These are phyloP conservation scores for Planoprotostelium fungivorum DNA, from an alignment of 78 protist genomes.

Conservation along the genomic window DNA sequence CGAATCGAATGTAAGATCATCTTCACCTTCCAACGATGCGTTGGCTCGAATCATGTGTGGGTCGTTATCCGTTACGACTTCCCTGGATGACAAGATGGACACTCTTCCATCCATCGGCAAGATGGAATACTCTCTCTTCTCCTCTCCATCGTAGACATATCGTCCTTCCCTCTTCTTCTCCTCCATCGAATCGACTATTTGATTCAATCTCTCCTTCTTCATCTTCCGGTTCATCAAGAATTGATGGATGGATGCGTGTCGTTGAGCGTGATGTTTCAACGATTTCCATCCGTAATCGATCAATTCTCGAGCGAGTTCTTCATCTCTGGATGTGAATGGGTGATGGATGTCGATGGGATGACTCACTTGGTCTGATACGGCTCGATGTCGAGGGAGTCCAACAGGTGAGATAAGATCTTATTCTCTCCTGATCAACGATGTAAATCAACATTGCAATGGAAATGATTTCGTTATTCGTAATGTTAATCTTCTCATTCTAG, in stretches of 20 bases:
- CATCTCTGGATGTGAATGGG: no score
- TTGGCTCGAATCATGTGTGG: background rate
- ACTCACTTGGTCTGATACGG: no score
- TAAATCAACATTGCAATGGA: no score
- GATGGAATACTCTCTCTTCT: no score
- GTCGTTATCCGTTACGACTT: background rate
- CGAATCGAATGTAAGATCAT: no score
- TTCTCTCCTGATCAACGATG: background rate
- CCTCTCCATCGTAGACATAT: no score
- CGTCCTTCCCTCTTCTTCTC: background rate
- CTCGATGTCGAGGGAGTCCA: background rate
- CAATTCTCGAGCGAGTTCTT: no score
- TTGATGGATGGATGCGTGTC: background rate
- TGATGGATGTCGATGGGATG: no score
- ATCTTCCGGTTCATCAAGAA: background rate
- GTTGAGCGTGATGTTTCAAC: background rate
- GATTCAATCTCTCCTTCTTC: background rate
- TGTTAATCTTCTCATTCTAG: background rate
- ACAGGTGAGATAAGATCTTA: background rate
- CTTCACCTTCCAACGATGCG: no score
- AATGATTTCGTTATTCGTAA: no score
- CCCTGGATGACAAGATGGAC: background rate
- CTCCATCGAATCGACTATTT: background rate
- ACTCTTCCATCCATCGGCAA: background rate
- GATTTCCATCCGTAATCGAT: no score